Evolutionary conservation across 140 eudicot genomes (phyloP), one percentile per base, ranked within the genome.

Genomic region (Flaveria floridana): DNA sequence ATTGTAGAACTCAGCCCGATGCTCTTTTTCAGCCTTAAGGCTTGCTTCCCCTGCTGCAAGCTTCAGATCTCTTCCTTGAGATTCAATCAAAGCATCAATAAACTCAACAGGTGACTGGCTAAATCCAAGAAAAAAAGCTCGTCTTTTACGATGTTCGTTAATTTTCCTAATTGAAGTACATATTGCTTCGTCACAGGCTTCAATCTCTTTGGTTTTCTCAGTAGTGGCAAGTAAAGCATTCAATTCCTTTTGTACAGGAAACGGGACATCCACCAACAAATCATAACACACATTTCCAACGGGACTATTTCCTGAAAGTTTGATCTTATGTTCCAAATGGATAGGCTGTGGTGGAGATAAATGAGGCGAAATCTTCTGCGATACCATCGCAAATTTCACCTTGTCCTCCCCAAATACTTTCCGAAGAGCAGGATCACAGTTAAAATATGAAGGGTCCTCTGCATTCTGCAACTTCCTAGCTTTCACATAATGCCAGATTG

Each of bases 81-180:
- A 93, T 77, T 87, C 97, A 78, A 90, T 51, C 71, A 93, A 74
- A 41, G 99, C 86, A 84, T 93, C 94, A 62, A 90, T 85, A 76
- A 93, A 93, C 79, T 93, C 99, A 9, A 89, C 89, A 26, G 99
- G 99, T 3, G 99, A 93, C 80, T 93, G 97, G 77, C 99, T 93
- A 78, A 93, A 90, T 6, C 99, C 99, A 51, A 93, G 96, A 81
- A 93, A 93, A 79, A 93, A 93, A 14, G 99, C 97, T 70, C 99
- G 87, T 64, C 97, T 81, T 75, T 85, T 79, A 20, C 91, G 87
- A 79, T 93, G 99, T 72, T 93, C 99, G 19, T 93, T 92, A 37
- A 93, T 93, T 84, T 93, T 93, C 73, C 92, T 79, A 72, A 93
- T 88, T 41, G 96, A 86, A 59, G 81, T 44, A 69, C 86, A 85